Percentiles rank a stretch among this genome's conserved stretches.
These are phyloP conservation scores for Phalaenopsis equestris DNA, from an alignment of 106 monocot species.

Conservation along the genomic window DNA sequence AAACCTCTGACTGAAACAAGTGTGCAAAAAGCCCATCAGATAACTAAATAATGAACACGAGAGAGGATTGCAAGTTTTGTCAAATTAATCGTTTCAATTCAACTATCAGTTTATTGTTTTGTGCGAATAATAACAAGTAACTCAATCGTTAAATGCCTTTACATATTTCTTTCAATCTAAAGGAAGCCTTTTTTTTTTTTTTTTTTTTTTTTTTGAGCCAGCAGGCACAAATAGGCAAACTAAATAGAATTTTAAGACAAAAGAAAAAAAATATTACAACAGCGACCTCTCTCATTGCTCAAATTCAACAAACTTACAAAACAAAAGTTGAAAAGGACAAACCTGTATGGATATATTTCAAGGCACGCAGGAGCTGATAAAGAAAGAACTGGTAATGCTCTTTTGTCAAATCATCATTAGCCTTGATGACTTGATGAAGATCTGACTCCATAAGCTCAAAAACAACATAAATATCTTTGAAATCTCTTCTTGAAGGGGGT, in stretches of 20 bases:
- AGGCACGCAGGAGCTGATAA: slow-evolving; percentile 47
- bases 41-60: no score
- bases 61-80: no score
- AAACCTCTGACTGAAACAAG: no score
- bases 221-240: neutral
- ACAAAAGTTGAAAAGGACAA: neutral
- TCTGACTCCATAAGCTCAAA: slow-evolving; percentile 60
- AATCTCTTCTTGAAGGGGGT: slow-evolving; percentile 48
- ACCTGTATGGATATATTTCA: slow-evolving; percentile 57
- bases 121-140: no score
- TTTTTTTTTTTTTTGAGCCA: no score
- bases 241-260: neutral
- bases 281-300: neutral
- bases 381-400: slow-evolving; percentile 57
- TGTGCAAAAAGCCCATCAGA: no score
- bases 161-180: no score
- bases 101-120: no score
- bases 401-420: slow-evolving; percentile 50
- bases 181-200: no score
- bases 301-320: neutral
- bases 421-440: slow-evolving; percentile 55
- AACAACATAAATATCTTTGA: slow-evolving; percentile 36
- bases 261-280: neutral
- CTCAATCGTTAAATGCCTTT: no score
- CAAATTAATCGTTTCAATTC: no score